Base-by-base conservation (phyloP, 1,284 basidiomycete species). In the Athelia psychrophila region DNA sequence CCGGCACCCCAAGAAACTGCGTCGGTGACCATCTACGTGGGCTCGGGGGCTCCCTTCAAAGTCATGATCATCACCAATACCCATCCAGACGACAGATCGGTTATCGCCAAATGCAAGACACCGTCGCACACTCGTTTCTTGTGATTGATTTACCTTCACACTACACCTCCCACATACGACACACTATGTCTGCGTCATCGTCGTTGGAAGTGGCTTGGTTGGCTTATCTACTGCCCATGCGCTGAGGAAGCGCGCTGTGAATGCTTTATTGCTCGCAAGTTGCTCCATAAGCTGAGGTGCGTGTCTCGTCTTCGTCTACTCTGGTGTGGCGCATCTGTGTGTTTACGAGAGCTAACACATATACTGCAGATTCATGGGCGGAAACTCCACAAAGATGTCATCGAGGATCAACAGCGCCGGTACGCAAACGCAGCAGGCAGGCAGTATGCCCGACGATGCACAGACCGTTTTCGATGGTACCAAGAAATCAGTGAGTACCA, bases 381-480 rank as follows among this genome's bases (percentile, higher is more conserved):
- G 83, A 50, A 93, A 93, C 73, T 91, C 88, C 35, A 91, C 91
- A 47, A 93, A 91, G 70, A 87, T 88, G 27, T 90, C 86, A 48
- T 81, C 84, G 52, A 88, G 88, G 54, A 91, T 91, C 71, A 91
- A 90, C 69, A 89, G 89, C 56, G 84, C 88, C 36, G 84, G 81
- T 19, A 92, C 89, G 2, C 77, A 79, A 58, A 69, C 79, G 0
- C 82, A 85, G 63, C 78, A 83, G 64, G 79, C 82, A 51, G 72
- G 77, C 42, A 79, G 79, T 47, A 88, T 91, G 55, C 77, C 77
- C 9, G 87, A 89, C 68, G 83, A 73, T 44, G 76, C 84, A 18
- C 81, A 84, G 66, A 66, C 75, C 20, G 86, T 93, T 74, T 92
- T 90, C 62, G 84, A 90, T 55, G 91, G 94, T 69, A 94, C 92